Evolutionary conservation across 73 alveolate genomes (phyloP).

Genomic region (Tetrahymena borealis): DNA sequence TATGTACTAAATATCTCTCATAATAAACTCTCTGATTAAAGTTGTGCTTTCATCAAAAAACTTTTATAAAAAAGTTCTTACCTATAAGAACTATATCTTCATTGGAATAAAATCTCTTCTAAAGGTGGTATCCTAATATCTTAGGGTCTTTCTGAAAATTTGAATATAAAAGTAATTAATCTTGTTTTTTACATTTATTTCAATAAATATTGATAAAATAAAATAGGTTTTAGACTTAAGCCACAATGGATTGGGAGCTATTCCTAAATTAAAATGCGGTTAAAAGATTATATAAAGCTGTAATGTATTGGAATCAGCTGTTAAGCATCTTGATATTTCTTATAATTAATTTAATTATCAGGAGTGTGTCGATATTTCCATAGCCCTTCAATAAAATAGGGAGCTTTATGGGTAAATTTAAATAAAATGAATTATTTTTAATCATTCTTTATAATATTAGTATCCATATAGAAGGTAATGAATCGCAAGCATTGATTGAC

Average conservation of each 20-base stretch:
- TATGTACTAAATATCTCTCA: neutral
- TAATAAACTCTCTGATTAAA: neutral
- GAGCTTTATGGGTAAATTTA: constrained; percentile 5
- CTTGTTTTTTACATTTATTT: neutral
- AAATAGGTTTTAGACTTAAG: constrained; percentile 22
- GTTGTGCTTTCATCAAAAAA: neutral
- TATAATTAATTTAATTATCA: constrained; percentile 29
- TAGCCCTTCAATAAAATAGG: constrained; percentile 8
- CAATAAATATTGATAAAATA: neutral
- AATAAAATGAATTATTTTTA: neutral
- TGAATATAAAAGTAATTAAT: constrained; percentile 9
- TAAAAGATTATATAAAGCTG: neutral
- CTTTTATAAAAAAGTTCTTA: neutral
- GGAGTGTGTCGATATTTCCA: constrained; percentile 7
- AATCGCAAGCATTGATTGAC: neutral
- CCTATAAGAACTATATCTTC: constrained; percentile 23
- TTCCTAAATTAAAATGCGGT: neutral
- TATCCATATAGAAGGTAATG: constrained; percentile 32
- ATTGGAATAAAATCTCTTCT: constrained; percentile 18
- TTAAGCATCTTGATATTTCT: constrained; percentile 32
- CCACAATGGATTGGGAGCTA: constrained; percentile 18
- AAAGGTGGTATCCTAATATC: constrained; percentile 26
- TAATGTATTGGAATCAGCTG: neutral
- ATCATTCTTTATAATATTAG: neutral
- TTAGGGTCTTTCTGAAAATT: constrained; percentile 7